A percentile compares a stretch with the other conserved stretches of the same genome.
These are phyloP conservation scores for Alternaria arborescens DNA, from an alignment of 2,329 filamentous ascomycete genomes.

Conservation along the genomic window DNA sequence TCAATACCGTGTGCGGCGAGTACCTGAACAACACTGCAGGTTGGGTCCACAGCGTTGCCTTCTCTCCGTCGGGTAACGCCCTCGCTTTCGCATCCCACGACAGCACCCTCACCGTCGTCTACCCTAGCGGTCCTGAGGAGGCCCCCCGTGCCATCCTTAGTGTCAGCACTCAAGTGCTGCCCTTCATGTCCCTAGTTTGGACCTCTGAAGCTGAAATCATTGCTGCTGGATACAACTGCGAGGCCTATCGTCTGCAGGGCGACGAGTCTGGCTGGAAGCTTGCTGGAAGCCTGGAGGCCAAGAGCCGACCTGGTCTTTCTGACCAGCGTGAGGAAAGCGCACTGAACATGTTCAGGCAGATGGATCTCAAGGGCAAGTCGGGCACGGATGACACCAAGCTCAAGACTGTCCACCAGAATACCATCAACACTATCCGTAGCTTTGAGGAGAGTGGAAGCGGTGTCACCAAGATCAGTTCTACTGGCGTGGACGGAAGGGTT, in stretches of 20 bases:
- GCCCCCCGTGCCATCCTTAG: slow-evolving; percentile 89
- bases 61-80: slow-evolving; percentile 91
- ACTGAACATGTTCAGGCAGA: slow-evolving; percentile 97
- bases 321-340: slow-evolving; percentile 86
- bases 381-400: slow-evolving; percentile 84
- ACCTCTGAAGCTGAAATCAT: slow-evolving; percentile 91
- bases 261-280: slow-evolving; percentile 83
- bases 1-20: slow-evolving; percentile 98
- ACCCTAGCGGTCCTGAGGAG: slow-evolving; percentile 89
- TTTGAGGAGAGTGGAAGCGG: slow-evolving; percentile 72
- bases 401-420: slow-evolving; percentile 96
- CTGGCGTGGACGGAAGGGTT: slow-evolving; percentile 58
- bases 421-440: slow-evolving; percentile 82
- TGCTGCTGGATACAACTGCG: slow-evolving; percentile 87
- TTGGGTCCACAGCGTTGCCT: slow-evolving; percentile 93
- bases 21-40: slow-evolving; percentile 95
- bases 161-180: slow-evolving; percentile 86
- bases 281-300: slow-evolving; percentile 79
- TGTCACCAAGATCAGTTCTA: slow-evolving; percentile 81
- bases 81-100: slow-evolving; percentile 95
- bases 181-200: slow-evolving; percentile 94
- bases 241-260: slow-evolving; percentile 89
- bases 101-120: slow-evolving; percentile 95
- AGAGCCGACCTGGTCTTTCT: slow-evolving; percentile 66
- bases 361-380: slow-evolving; percentile 93